phyloP scores from a whole-genome alignment of 2,329 filamentous ascomycete genomes.

The Colletotrichum godetiae region DNA sequence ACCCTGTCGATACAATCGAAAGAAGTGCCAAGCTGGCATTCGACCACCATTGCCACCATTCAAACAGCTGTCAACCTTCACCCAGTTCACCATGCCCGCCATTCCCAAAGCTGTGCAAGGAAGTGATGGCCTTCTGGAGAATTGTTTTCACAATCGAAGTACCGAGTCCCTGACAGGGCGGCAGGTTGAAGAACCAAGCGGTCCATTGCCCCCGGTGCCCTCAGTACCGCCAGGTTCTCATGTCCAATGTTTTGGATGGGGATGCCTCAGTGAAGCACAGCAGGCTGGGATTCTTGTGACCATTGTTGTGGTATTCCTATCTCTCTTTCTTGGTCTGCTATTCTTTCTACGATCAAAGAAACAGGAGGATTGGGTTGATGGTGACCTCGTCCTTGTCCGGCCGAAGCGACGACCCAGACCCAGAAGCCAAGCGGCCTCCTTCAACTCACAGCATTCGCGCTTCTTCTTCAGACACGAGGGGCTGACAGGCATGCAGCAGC shows the following conservation, averaged over 20 bases:
- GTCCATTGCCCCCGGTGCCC: not conserved
- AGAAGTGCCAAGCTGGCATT: not conserved
- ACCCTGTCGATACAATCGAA: not conserved
- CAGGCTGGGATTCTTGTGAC: constrained; percentile 54
- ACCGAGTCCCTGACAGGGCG: not conserved
- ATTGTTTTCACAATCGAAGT: no score
- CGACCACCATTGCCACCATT: not conserved
- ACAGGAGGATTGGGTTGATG: constrained; percentile 14
- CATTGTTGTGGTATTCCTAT: constrained; percentile 43
- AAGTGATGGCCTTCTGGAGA: not conserved
- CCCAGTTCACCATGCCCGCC: not conserved
- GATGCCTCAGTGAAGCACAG: constrained; percentile 50
- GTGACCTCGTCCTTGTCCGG: constrained; percentile 26
- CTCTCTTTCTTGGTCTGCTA: constrained; percentile 42
- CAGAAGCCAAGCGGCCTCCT: not conserved
- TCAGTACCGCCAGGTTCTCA: not conserved
- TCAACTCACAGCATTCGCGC: constrained; percentile 1
- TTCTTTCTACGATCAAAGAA: constrained; percentile 42
- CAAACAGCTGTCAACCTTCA: not conserved
- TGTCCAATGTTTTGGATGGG: constrained; percentile 48
- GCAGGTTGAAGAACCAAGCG: constrained; percentile 20
- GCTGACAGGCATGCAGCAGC: not conserved
- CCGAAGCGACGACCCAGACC: constrained; percentile 1
- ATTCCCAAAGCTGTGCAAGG: not conserved
- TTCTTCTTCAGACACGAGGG: constrained; percentile 27